Evolutionary conservation across 140 eudicot species (phyloP).

Genomic region (Oenanthe javanica): DNA sequence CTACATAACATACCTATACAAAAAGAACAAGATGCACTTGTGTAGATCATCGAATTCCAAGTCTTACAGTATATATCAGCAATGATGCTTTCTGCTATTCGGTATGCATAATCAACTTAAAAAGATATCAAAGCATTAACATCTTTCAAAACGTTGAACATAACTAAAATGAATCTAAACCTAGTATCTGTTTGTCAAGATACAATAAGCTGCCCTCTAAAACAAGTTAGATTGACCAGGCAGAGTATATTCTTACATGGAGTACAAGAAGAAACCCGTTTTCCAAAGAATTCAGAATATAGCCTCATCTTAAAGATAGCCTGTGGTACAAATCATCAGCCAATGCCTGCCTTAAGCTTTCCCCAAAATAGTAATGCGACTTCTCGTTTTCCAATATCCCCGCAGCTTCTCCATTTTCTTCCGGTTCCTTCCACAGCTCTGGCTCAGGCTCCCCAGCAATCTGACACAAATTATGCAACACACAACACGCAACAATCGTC

Average conservation of each 20-base stretch:
- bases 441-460: slow-evolving; percentile 98
- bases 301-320: slow-evolving; percentile 69
- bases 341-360: slow-evolving; percentile 70
- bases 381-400: slow-evolving; percentile 32
- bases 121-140: not conserved
- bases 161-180: not conserved
- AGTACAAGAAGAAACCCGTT: slow-evolving; percentile 3
- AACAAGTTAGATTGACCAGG: slow-evolving; percentile 23
- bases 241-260: slow-evolving; percentile 6
- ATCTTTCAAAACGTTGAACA: no score
- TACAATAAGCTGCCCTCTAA: slow-evolving; percentile 22
- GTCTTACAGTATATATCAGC: not conserved
- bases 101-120: not conserved
- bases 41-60: not conserved
- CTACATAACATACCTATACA: no score
- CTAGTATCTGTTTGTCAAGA: slow-evolving; percentile 3
- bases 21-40: no score
- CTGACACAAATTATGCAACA: slow-evolving; percentile 93
- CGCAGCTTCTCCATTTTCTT: slow-evolving; percentile 49
- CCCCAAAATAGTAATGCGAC: slow-evolving; percentile 63
- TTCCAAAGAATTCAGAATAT: not conserved
- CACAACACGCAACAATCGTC: slow-evolving; percentile 92
- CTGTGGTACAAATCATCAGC: slow-evolving; percentile 96
- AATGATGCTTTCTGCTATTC: not conserved
- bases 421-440: slow-evolving; percentile 83